phyloP scores from a whole-genome alignment of 2,329 filamentous ascomycete species.

The Sporothrix dimorphospora region DNA sequence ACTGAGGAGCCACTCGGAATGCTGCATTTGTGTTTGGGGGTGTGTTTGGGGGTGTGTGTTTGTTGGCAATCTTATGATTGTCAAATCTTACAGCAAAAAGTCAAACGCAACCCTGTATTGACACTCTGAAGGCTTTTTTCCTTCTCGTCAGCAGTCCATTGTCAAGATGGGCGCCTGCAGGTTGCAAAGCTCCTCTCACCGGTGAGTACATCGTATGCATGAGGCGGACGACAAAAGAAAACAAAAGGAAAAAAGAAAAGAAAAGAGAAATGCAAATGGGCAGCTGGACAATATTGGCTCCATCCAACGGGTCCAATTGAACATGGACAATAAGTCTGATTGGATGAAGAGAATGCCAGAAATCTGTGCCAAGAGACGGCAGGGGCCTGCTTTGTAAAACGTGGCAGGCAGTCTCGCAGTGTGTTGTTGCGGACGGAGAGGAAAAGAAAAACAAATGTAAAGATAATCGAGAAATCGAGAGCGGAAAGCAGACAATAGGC shows the following conservation, averaged over 20 bases:
- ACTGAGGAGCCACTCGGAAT: constrained; percentile 1
- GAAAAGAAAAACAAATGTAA: neutral
- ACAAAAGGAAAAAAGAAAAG: neutral
- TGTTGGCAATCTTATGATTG: neutral
- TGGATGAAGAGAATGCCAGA: neutral
- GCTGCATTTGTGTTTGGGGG: neutral
- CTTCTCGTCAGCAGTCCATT: neutral
- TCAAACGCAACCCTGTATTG: neutral
- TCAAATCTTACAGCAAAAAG: constrained; percentile 1
- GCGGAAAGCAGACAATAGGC: neutral
- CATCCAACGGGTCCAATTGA: neutral
- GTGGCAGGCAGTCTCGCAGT: neutral
- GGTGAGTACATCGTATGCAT: neutral
- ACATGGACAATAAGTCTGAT: neutral
- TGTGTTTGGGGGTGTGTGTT: too few species aligned
- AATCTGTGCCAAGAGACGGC: neutral
- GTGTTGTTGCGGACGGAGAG: neutral
- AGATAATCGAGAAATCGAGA: neutral
- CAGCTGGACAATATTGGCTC: neutral
- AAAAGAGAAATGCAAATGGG: neutral
- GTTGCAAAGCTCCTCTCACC: neutral
- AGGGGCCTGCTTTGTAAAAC: neutral
- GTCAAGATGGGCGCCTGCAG: neutral
- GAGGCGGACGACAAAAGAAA: too few species aligned
- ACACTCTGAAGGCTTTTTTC: neutral